Evolutionary conservation across 306 rosid species (phyloP).

Genomic region (Glycine tomentella): DNA sequence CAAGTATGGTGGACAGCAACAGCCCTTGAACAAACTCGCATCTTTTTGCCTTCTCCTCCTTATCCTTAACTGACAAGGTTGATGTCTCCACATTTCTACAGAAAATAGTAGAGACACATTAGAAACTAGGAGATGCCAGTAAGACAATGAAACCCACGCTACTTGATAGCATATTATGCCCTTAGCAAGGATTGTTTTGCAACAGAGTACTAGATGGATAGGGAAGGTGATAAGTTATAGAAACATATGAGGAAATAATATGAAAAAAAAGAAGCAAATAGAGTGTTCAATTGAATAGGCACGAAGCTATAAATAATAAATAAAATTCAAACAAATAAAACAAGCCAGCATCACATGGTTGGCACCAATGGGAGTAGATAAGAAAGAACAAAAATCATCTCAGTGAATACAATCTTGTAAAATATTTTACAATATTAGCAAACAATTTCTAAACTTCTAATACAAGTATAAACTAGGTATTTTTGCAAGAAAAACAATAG

Average conservation of each 20-base stretch:
- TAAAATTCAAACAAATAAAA: background rate
- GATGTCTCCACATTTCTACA: slow-evolving; percentile 62
- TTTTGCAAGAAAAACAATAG: slow-evolving; percentile 28
- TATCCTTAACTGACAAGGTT: slow-evolving; percentile 76
- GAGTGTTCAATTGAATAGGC: slow-evolving; percentile 10
- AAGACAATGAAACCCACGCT: no score
- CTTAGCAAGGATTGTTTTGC: slow-evolving; percentile 29
- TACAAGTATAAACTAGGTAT: slow-evolving; percentile 6
- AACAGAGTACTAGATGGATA: slow-evolving; percentile 10
- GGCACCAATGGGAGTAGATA: background rate
- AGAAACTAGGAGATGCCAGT: slow-evolving; percentile 5
- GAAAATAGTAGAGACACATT: slow-evolving; percentile 24
- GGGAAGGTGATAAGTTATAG: slow-evolving; percentile 13
- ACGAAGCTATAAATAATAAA: no score
- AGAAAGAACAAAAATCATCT: slow-evolving; percentile 21
- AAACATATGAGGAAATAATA: slow-evolving; percentile 24
- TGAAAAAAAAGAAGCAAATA: slow-evolving; percentile 3
- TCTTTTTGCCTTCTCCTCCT: slow-evolving; percentile 80
- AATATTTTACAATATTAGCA: background rate
- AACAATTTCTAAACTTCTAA: slow-evolving; percentile 18
- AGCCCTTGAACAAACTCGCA: slow-evolving; percentile 84
- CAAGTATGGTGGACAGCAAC: slow-evolving; percentile 82
- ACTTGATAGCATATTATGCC: background rate
- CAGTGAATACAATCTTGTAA: slow-evolving; percentile 30
- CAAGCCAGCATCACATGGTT: slow-evolving; percentile 15